Conservation (phyloP, 305 asterid species). For the Fraxinus latifolia region DNA sequence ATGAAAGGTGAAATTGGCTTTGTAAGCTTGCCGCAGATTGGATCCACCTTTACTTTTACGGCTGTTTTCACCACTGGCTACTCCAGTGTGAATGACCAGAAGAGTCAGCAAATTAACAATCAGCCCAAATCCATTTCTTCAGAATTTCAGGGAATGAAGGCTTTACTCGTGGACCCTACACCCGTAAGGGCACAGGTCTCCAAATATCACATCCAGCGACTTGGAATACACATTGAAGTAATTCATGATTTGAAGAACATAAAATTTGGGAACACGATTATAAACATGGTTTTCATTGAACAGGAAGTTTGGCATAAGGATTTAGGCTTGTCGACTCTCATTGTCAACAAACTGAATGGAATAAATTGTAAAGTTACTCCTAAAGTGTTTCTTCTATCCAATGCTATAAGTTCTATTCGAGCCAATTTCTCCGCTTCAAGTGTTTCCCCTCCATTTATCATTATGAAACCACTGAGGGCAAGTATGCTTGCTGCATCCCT, state of each 20-base stretch:
- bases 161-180: slow-evolving; percentile 78
- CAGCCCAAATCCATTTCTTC: slow-evolving; percentile 36
- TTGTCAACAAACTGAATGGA: slow-evolving; percentile 30
- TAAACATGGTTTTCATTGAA: slow-evolving; percentile 64
- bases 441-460: slow-evolving; percentile 40
- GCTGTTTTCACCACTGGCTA: slow-evolving; percentile 57
- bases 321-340: slow-evolving; percentile 23
- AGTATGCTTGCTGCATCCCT: slow-evolving; percentile 86
- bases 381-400: slow-evolving; percentile 58
- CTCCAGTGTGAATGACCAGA: slow-evolving; percentile 33
- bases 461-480: slow-evolving; percentile 78
- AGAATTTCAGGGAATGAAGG: slow-evolving; percentile 70
- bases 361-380: slow-evolving; percentile 34
- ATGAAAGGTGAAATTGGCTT: slow-evolving; percentile 97
- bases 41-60: slow-evolving; percentile 90
- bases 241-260: slow-evolving; percentile 38
- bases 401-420: slow-evolving; percentile 39
- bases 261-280: slow-evolving; percentile 17
- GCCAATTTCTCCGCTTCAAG: slow-evolving; percentile 28
- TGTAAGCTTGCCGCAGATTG: slow-evolving; percentile 66
- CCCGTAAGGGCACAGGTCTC: slow-evolving; percentile 70
- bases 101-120: slow-evolving; percentile 32
- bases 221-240: slow-evolving; percentile 63
- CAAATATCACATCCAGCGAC: slow-evolving; percentile 72
- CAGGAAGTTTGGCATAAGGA: slow-evolving; percentile 77